phyloP scores from a whole-genome alignment of 2,329 filamentous ascomycete species.

The Ascocoryne sarcoides region DNA sequence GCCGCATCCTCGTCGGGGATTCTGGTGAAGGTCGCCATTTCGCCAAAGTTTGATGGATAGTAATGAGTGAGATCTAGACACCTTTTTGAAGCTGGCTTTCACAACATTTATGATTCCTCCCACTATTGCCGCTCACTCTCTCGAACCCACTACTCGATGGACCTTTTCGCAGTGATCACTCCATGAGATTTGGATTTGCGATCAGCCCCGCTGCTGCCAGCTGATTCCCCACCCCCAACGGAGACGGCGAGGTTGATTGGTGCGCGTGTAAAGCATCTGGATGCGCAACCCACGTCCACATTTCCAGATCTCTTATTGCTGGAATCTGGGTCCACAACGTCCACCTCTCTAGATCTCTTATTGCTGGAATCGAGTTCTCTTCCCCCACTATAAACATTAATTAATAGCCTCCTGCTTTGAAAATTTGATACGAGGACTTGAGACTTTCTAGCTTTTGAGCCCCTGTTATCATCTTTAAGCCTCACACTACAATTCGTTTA shows the following conservation, averaged over 20 bases:
- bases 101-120: not conserved
- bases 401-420: too few relatives aligned
- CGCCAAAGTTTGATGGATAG: not conserved
- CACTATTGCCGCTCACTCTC: slow-evolving; percentile 43
- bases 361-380: too few relatives aligned
- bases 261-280: not conserved
- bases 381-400: too few relatives aligned
- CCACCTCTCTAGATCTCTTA: too few relatives aligned
- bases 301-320: too few relatives aligned
- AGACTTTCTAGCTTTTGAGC: too few relatives aligned
- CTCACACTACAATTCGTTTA: too few relatives aligned
- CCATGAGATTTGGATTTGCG: not conserved
- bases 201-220: not conserved
- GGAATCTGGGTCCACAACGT: too few relatives aligned
- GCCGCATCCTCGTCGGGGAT: slow-evolving; percentile 52
- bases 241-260: not conserved
- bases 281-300: too few relatives aligned
- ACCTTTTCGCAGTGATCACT: not conserved
- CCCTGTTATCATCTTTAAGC: too few relatives aligned
- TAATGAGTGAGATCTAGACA: too few relatives aligned
- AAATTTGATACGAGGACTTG: too few relatives aligned
- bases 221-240: not conserved
- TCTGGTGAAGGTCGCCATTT: slow-evolving; percentile 67
- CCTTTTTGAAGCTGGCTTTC: not conserved
- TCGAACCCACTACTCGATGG: not conserved